These are phyloP conservation scores for Omphalea diandra DNA, from an alignment of 441 rosid species.

Conservation along the genomic window DNA sequence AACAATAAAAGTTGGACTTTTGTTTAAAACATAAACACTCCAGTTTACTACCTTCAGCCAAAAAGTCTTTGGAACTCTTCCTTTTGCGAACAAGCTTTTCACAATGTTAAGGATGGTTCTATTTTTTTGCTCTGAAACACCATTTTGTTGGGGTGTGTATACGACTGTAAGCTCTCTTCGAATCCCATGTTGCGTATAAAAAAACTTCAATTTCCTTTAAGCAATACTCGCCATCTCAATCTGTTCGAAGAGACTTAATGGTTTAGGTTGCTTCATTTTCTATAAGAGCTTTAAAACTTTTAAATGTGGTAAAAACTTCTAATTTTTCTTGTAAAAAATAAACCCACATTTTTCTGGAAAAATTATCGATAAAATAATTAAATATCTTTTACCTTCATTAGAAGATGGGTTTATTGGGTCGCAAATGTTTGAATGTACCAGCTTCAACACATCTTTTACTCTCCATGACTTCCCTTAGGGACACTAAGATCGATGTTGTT, in stretches of 20 bases:
- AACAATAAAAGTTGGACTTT: neutral
- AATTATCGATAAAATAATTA: no score
- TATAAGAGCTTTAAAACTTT: neutral
- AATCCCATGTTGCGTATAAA: neutral
- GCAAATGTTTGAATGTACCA: neutral
- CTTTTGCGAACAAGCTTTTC: neutral
- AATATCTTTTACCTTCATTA: neutral
- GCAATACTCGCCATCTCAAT: neutral
- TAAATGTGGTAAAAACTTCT: neutral
- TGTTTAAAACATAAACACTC: neutral
- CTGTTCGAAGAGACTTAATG: neutral
- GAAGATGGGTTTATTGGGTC: neutral
- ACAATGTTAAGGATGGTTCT: neutral
- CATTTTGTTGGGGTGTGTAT: neutral
- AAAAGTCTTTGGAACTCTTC: neutral
- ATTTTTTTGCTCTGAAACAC: no score
- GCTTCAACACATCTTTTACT: neutral
- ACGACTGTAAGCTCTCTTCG: neutral
- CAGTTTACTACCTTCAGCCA: neutral
- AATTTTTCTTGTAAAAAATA: neutral
- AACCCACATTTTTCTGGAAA: no score
- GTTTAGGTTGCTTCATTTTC: neutral
- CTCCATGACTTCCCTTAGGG: neutral
- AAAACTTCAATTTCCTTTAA: neutral
- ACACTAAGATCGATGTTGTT: no score